These are phyloP conservation scores for Glonium stellatum DNA, from an alignment of 495 filamentous ascomycete species.

Conservation along the genomic window DNA sequence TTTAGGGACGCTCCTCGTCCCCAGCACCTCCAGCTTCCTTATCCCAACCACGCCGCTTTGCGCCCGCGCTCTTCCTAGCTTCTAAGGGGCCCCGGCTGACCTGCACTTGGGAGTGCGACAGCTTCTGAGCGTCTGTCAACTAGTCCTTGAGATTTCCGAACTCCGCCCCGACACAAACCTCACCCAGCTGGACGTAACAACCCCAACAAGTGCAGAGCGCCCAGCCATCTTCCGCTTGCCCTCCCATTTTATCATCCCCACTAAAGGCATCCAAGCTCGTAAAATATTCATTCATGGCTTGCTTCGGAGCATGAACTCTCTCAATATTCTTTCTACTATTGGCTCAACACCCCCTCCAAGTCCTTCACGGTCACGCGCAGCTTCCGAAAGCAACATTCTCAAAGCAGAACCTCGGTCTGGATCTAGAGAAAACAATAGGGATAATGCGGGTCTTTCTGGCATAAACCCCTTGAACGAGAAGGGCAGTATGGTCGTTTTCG, in stretches of 20 bases:
- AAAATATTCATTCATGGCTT: conserved; percentile 42
- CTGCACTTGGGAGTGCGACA: neutral
- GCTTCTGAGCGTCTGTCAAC: neutral
- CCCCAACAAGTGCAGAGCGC: conserved; percentile 1
- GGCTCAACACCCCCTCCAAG: conserved; percentile 49
- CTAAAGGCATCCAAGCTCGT: neutral
- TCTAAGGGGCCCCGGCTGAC: neutral
- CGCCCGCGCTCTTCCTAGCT: neutral
- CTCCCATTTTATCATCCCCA: neutral
- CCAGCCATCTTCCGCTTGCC: neutral
- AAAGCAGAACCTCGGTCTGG: conserved; percentile 9
- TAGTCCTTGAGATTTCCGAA: neutral
- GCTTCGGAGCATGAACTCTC: conserved; percentile 83
- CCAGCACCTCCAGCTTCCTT: neutral
- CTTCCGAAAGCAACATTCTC: conserved; percentile 25
- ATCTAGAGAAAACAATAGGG: neutral
- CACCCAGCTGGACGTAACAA: neutral
- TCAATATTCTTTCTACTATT: conserved; percentile 86
- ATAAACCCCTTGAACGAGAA: conserved; percentile 16
- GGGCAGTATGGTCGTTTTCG: conserved; percentile 18
- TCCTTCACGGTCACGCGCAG: conserved; percentile 26
- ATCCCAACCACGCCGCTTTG: neutral
- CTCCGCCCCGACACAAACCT: neutral
- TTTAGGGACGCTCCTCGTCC: neutral
- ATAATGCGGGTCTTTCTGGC: conserved; percentile 18